Conservation (phyloP, 495 filamentous ascomycete species). For the Hypoxylon lenormandii region DNA sequence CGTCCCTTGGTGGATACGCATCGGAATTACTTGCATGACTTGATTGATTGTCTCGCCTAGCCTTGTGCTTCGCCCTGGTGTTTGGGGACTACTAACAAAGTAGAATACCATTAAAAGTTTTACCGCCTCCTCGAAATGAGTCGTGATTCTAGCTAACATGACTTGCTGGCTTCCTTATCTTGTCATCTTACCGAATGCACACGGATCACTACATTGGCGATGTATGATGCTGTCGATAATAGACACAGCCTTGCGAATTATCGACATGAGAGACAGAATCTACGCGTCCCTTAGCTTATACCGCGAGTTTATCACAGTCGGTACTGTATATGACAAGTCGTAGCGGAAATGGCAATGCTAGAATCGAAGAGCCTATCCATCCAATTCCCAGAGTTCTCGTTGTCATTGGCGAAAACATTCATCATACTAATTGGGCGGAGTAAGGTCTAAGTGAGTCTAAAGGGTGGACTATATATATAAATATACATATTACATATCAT, state of each 20-base stretch:
- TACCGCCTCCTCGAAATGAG: slow-evolving; percentile 9
- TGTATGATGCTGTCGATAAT: too few species aligned
- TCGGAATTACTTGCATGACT: slow-evolving; percentile 43
- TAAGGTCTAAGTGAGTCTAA: not conserved
- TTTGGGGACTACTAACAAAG: slow-evolving; percentile 1
- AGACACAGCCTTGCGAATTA: too few species aligned
- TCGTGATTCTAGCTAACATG: slow-evolving; percentile 15
- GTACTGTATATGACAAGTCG: too few species aligned
- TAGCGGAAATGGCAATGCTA: too few species aligned
- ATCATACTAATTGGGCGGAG: not conserved
- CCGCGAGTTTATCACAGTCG: too few species aligned
- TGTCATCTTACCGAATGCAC: not conserved
- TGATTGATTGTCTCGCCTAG: not conserved
- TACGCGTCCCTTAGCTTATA: too few species aligned
- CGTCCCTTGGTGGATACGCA: slow-evolving; percentile 26
- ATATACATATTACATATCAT: too few species aligned
- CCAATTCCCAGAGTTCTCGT: too few species aligned
- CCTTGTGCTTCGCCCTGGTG: not conserved
- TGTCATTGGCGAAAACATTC: not conserved
- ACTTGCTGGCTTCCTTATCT: not conserved
- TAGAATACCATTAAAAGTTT: not conserved
- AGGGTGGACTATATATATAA: not conserved
- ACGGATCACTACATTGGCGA: too few species aligned
- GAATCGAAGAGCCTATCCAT: not conserved
- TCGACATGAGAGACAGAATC: too few species aligned